Evolutionary conservation across 177 flowering plant genomes (phyloP).

Genomic region (Vitis hybrid): DNA sequence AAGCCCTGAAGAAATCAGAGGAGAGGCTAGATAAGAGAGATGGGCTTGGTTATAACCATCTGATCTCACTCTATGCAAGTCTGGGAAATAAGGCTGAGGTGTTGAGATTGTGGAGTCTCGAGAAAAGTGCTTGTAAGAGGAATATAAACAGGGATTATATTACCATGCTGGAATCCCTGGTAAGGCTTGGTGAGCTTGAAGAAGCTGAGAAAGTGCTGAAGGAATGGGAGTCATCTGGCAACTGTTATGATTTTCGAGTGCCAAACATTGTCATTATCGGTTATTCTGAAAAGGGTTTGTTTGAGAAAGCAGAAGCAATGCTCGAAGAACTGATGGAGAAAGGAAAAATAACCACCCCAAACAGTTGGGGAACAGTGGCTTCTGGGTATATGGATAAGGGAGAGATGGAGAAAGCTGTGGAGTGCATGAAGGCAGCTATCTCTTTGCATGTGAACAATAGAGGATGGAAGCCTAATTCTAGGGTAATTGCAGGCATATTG

Average conservation of each 20-base stretch:
- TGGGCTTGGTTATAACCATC: constrained; percentile 48
- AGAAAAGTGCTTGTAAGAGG: constrained; percentile 46
- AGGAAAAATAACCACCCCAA: constrained; percentile 42
- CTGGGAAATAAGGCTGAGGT: constrained; percentile 56
- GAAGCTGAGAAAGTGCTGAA: constrained; percentile 63
- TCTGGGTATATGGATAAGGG: constrained; percentile 35
- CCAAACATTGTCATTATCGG: constrained; percentile 49
- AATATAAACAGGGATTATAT: constrained; percentile 58
- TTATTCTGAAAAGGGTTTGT: constrained; percentile 40
- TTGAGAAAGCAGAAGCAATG: constrained; percentile 62
- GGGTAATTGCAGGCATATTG: constrained; percentile 32
- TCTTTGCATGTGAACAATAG: constrained; percentile 27
- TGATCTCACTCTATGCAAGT: constrained; percentile 68
- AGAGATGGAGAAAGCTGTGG: constrained; percentile 44
- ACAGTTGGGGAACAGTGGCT: constrained; percentile 55
- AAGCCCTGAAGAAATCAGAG: constrained; percentile 58
- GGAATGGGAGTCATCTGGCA: constrained; percentile 71
- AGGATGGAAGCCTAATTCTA: constrained; percentile 44
- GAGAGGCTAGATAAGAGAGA: constrained; percentile 45
- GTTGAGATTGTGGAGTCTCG: constrained; percentile 58
- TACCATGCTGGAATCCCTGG: constrained; percentile 49
- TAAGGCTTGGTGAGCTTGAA: constrained; percentile 60
- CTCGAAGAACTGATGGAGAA: constrained; percentile 38
- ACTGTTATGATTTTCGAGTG: constrained; percentile 56
- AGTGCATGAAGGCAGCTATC: constrained; percentile 54